phyloP scores from a whole-genome alignment of 2,329 filamentous ascomycete species.

The Camptophora hylomeconis region DNA sequence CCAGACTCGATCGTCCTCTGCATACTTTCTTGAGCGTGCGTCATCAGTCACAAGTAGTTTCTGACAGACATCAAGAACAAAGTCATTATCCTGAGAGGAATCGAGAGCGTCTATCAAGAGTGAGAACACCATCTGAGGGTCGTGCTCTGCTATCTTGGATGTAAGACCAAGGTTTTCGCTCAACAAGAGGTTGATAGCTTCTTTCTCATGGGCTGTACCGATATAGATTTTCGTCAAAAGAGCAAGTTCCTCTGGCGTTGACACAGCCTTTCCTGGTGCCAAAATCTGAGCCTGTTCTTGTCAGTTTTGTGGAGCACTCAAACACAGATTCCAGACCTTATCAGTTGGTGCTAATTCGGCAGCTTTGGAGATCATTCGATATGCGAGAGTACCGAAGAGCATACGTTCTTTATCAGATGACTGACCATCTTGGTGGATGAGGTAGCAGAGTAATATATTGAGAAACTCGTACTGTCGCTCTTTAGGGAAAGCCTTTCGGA shows the following conservation, averaged over 20 bases:
- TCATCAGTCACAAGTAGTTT: slow-evolving; percentile 22
- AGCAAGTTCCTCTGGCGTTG: slow-evolving; percentile 33
- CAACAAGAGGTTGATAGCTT: slow-evolving; percentile 30
- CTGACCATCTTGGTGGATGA: slow-evolving; percentile 24
- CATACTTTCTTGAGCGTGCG: too few species aligned
- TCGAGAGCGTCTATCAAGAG: slow-evolving; percentile 27
- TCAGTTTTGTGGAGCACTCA: slow-evolving; percentile 1
- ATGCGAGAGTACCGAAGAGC: slow-evolving; percentile 37
- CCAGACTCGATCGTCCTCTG: slow-evolving; percentile 34
- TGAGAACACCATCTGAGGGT: slow-evolving; percentile 27
- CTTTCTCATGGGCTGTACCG: slow-evolving; percentile 25
- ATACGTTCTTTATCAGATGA: slow-evolving; percentile 30
- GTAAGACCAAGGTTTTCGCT: slow-evolving; percentile 28
- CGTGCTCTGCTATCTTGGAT: slow-evolving; percentile 30
- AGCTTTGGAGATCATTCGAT: slow-evolving; percentile 36
- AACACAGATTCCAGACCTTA: slow-evolving; percentile 23
- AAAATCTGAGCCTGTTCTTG: slow-evolving; percentile 26
- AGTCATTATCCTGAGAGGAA: slow-evolving; percentile 25
- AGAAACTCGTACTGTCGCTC: slow-evolving; percentile 36
- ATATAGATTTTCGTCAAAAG: slow-evolving; percentile 32
- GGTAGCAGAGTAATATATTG: slow-evolving; percentile 34
- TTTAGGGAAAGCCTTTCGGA: slow-evolving; percentile 36
- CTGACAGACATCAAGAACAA: slow-evolving; percentile 25
- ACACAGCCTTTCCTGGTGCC: slow-evolving; percentile 30
- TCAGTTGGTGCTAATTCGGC: slow-evolving; percentile 30